Percentiles rank a stretch among this genome's conserved stretches.
phyloP scores from a whole-genome alignment of 495 filamentous ascomycete genomes.

The Podospora pseudoanserina region DNA sequence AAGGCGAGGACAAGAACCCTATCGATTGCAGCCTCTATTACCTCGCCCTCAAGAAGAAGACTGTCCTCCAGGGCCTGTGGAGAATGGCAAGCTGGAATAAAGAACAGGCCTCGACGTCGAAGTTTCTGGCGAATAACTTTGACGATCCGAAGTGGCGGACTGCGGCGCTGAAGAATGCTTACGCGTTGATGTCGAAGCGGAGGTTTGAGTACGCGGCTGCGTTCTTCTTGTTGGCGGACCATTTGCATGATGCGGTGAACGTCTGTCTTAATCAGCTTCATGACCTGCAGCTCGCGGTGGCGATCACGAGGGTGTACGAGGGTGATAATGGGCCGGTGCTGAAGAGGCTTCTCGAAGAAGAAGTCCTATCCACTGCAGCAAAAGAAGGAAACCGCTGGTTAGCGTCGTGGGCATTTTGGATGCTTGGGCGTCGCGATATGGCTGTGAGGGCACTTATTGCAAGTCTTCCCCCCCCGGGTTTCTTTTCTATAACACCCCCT shows the following conservation, averaged over 20 bases:
- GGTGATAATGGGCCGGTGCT: conserved; percentile 79
- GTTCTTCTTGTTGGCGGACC: conserved; percentile 90
- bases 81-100: conserved; percentile 88
- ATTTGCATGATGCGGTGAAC: conserved; percentile 77
- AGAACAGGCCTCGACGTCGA: conserved; percentile 75
- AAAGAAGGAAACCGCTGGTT: conserved; percentile 88
- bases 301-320: conserved; percentile 82
- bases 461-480: conserved; percentile 18
- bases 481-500: too few relatives aligned
- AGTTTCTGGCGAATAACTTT: conserved; percentile 83
- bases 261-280: conserved; percentile 80
- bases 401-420: conserved; percentile 94
- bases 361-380: conserved; percentile 72
- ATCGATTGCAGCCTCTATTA: conserved; percentile 94
- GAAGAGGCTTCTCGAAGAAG: conserved; percentile 69
- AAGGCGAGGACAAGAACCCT: conserved; percentile 81
- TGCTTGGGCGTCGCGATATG: conserved; percentile 77
- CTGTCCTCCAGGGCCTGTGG: conserved; percentile 88
- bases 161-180: conserved; percentile 92
- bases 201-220: conserved; percentile 94
- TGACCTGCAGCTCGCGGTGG: conserved; percentile 88
- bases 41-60: conserved; percentile 86
- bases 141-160: conserved; percentile 80
- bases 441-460: conserved; percentile 80
- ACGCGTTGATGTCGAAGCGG: conserved; percentile 87